Percentiles rank a stretch among this genome's conserved stretches.
These are phyloP conservation scores for Trichoderma afroharzianum DNA, from an alignment of 2,329 filamentous ascomycete genomes.

Conservation along the genomic window DNA sequence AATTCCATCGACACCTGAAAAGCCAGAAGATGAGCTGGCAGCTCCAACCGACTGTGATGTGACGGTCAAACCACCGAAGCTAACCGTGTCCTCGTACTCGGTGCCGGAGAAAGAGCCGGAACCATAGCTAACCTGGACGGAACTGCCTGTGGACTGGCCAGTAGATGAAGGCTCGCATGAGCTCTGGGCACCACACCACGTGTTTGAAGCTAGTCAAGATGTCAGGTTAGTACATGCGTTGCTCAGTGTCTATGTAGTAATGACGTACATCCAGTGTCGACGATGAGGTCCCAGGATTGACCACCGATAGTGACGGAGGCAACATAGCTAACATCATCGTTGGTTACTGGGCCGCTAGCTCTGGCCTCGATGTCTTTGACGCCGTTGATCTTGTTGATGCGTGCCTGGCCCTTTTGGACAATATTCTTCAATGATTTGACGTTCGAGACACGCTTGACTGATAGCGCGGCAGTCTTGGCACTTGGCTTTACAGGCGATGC, in stretches of 20 bases:
- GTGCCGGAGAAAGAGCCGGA: slow-evolving; percentile 27
- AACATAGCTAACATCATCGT: background rate
- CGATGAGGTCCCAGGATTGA: background rate
- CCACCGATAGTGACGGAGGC: background rate
- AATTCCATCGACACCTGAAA: background rate
- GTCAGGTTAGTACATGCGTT: background rate
- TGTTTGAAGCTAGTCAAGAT: background rate
- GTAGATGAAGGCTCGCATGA: background rate
- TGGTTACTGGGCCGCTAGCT: background rate
- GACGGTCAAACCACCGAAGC: slow-evolving; percentile 29
- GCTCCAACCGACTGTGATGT: background rate
- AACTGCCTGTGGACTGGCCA: slow-evolving; percentile 21
- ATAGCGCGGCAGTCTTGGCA: background rate
- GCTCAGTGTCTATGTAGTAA: background rate
- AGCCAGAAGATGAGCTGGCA: background rate
- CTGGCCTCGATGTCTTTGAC: background rate
- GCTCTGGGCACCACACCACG: background rate
- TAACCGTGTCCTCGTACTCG: slow-evolving; percentile 29
- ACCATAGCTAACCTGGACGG: slow-evolving; percentile 26
- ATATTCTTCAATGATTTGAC: background rate
- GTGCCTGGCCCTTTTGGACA: background rate
- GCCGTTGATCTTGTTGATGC: background rate
- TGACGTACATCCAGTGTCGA: background rate
- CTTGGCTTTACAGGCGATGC: background rate
- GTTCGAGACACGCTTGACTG: background rate